Base-by-base conservation (phyloP, 208 protist genomes). In the Trypanosoma avium region DNA sequence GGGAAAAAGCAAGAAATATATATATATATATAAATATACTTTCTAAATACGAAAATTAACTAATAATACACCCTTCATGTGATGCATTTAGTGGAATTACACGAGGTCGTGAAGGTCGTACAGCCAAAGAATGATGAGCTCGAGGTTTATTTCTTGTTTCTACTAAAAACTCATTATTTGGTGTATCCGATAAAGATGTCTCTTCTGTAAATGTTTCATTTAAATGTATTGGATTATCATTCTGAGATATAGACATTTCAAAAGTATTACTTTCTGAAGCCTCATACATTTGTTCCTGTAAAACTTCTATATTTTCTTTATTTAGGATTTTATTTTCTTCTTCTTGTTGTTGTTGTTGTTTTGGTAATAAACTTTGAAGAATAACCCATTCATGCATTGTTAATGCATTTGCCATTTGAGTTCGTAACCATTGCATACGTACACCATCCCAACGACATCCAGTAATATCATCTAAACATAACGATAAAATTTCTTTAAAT, bases 371-470 rank as follows among this genome's bases (percentile, higher is more conserved):
- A 30, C 45, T 35, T 21, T 56, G 32, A 3, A 65, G 45, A 4
- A 33, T 22, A 29, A 65, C 48, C 60, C 45, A 65, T 13, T 53
- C 47, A 12, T 56, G 60, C 47, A 65, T 26, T 35, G 33, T 21
- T 8, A 53, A 13, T 30, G 33, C 47, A 24, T 46, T 43, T 19
- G 60, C 60, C 60, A 65, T 56, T 35, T 46, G n/a, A 17, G 5
- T 42, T 29, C 47, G 60, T 36, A 56, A 4, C 45, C 60, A 65
- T 38, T 56, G 47, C 60, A 65, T 56, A n/a, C 60, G 60, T 35
- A 65, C 60, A 42, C 60, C 33, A 32, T 65, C 60, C 47, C 47
- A 55, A 19, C 60, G 47, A 22, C 60, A 56, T 3, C 60, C 60
- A 0, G 30, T 47, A 13, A 65, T 9, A 56, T 65, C 60, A 15